These are phyloP conservation scores for Clavariopsis aquatica DNA, from an alignment of 495 filamentous ascomycete species.

Conservation along the genomic window DNA sequence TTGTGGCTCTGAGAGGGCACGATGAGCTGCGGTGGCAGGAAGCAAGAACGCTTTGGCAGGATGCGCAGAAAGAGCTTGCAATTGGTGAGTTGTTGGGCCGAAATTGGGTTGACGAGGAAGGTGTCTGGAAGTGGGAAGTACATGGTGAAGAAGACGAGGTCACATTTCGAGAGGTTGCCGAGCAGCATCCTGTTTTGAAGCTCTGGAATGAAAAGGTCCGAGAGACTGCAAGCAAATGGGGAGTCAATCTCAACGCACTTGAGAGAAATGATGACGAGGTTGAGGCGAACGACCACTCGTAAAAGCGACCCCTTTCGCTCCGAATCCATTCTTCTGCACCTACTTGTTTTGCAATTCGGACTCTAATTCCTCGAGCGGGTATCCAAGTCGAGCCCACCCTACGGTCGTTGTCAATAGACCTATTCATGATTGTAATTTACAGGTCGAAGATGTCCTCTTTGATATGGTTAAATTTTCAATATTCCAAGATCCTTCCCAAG, in stretches of 20 bases:
- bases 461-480: no score
- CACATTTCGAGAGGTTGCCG: constrained; percentile 56
- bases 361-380: background rate
- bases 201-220: constrained; percentile 56
- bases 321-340: background rate
- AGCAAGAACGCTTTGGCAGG: constrained; percentile 47
- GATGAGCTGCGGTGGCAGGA: constrained; percentile 41
- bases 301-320: background rate
- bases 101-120: constrained; percentile 61
- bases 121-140: constrained; percentile 64
- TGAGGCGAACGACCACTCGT: constrained; percentile 11
- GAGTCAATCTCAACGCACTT: constrained; percentile 39
- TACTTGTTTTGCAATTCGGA: background rate
- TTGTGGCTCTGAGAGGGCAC: constrained; percentile 38
- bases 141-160: constrained; percentile 45
- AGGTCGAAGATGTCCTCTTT: no score
- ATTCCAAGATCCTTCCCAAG: no score
- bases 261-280: constrained; percentile 13
- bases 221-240: constrained; percentile 49
- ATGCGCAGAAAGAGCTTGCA: constrained; percentile 62
- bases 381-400: no score
- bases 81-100: constrained; percentile 63
- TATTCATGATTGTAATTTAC: no score
- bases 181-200: constrained; percentile 59
- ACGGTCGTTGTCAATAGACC: no score